These are phyloP conservation scores for Calonectria fujianensis DNA, from an alignment of 2,329 filamentous ascomycete genomes.

Conservation along the genomic window DNA sequence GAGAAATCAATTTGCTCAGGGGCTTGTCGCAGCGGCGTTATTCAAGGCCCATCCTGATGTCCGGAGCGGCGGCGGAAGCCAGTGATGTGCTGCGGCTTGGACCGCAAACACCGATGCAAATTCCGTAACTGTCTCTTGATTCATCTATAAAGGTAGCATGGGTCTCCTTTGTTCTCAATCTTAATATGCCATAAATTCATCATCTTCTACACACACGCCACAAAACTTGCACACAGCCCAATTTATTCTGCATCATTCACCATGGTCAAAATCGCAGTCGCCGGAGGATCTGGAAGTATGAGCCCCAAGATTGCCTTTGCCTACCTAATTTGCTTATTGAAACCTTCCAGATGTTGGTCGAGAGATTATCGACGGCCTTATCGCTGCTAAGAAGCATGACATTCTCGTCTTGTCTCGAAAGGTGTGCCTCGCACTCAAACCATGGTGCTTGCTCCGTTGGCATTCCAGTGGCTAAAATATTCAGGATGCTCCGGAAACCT, in stretches of 20 bases:
- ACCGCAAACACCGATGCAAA: constrained; percentile 15
- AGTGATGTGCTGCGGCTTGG: not conserved
- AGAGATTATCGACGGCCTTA: constrained; percentile 71
- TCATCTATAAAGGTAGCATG: not conserved
- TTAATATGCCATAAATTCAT: not conserved
- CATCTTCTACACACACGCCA: not conserved
- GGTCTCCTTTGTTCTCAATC: not conserved
- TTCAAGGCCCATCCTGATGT: not conserved
- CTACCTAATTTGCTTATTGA: not conserved
- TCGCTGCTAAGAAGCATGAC: constrained; percentile 70
- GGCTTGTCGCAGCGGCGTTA: not conserved
- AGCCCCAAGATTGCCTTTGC: not conserved
- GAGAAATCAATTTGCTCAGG: not conserved
- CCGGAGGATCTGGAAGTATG: constrained; percentile 50
- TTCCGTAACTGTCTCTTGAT: not conserved
- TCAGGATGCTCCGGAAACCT: constrained; percentile 38
- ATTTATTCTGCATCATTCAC: not conserved
- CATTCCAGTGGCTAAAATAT: not conserved
- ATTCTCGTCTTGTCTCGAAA: constrained; percentile 71
- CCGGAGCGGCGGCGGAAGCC: constrained; percentile 10
- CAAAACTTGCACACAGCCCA: constrained; percentile 23
- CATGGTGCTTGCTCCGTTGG: no score
- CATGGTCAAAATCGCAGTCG: constrained; percentile 53
- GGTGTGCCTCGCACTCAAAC: constrained; percentile 52
- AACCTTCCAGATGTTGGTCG: constrained; percentile 68